phyloP scores from a whole-genome alignment of 306 rosid species.

The Cucurbita pepo region DNA sequence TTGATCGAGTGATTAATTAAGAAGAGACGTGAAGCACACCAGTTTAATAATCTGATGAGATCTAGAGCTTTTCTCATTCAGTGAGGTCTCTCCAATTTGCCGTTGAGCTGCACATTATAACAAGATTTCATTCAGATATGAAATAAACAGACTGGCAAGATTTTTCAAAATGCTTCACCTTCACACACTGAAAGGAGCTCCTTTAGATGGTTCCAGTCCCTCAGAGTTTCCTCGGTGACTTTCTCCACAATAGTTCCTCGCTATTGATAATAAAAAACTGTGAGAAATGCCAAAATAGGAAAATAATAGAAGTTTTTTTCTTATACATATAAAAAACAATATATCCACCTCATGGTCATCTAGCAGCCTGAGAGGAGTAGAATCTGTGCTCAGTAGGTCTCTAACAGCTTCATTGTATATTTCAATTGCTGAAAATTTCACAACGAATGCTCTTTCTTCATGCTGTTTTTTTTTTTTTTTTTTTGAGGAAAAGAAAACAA shows the following conservation, averaged over 20 bases:
- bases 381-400: conserved; percentile 82
- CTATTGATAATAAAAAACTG: conserved; percentile 28
- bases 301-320: background rate
- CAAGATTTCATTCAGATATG: background rate
- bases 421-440: conserved; percentile 92
- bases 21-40: conserved; percentile 25
- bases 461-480: conserved; percentile 71
- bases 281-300: background rate
- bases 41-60: conserved; percentile 93
- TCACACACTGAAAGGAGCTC: conserved; percentile 84
- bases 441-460: conserved; percentile 81
- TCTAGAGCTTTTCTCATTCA: conserved; percentile 92
- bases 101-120: conserved; percentile 70
- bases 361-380: conserved; percentile 70
- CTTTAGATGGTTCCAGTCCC: conserved; percentile 76
- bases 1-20: background rate
- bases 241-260: conserved; percentile 78
- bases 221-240: conserved; percentile 74
- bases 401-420: conserved; percentile 94
- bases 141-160: conserved; percentile 12
- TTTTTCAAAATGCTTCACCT: conserved; percentile 36
- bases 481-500: conserved; percentile 6
- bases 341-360: conserved; percentile 90
- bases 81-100: conserved; percentile 84
- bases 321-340: background rate